Evolutionary conservation across 306 rosid genomes (phyloP).

Genomic region (Cucurbita ficifolia): DNA sequence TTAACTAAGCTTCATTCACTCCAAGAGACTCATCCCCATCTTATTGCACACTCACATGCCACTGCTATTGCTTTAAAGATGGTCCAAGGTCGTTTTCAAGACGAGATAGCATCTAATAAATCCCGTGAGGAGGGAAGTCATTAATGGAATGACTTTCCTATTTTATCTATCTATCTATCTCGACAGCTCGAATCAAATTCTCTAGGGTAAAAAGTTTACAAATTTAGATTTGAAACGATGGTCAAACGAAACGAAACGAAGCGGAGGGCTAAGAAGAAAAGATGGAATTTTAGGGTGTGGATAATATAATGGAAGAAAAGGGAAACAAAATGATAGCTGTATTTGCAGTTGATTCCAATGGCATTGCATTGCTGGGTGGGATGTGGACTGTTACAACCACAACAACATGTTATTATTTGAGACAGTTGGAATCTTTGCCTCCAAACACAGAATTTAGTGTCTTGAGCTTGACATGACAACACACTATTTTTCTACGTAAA

Average conservation of each 20-base stretch:
- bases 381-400: conserved; percentile 2
- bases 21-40: too few relatives aligned
- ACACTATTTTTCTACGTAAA: neutral
- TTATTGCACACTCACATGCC: too few relatives aligned
- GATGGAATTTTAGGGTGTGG: neutral
- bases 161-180: too few relatives aligned
- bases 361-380: conserved; percentile 2
- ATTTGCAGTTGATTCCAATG: neutral
- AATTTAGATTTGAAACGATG: neutral
- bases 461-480: neutral
- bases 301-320: neutral
- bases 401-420: neutral
- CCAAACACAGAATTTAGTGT: neutral
- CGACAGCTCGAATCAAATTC: too few relatives aligned
- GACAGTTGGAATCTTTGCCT: conserved; percentile 14
- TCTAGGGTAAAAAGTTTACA: too few relatives aligned
- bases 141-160: too few relatives aligned
- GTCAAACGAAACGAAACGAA: neutral
- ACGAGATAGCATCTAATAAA: too few relatives aligned
- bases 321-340: neutral
- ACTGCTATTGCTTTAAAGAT: too few relatives aligned
- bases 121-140: too few relatives aligned
- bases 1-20: too few relatives aligned
- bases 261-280: neutral
- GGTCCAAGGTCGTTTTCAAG: too few relatives aligned